A percentile compares a stretch with the other conserved stretches of the same genome.
Conservation (phyloP, 148 eudicot genomes). For the Drosera capensis region DNA sequence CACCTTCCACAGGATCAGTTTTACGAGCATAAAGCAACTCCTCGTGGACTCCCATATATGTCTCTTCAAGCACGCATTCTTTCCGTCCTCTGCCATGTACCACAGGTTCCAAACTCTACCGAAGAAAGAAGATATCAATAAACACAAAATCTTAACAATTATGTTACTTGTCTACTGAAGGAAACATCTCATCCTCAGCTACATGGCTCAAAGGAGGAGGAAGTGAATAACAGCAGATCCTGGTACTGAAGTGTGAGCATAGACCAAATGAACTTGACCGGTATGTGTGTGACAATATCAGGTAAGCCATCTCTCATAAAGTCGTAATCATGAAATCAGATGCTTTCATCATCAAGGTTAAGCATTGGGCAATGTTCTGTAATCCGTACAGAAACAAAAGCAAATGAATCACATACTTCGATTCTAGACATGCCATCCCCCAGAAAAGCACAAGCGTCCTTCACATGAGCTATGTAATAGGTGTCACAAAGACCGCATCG, state of each 20-base stretch:
- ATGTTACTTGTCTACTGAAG: background rate
- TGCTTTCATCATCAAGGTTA: too few species aligned
- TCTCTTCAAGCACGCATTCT: conserved; percentile 62
- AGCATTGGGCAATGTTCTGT: too few species aligned
- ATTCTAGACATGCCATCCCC: conserved; percentile 98
- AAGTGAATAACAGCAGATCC: too few species aligned
- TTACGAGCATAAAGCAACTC: conserved; percentile 82
- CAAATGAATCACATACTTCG: conserved; percentile 43
- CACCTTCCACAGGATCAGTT: conserved; percentile 68
- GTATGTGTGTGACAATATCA: too few species aligned
- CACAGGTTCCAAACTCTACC: conserved; percentile 52
- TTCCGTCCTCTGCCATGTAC: conserved; percentile 93
- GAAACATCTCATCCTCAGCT: too few species aligned
- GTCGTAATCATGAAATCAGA: too few species aligned
- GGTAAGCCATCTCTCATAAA: too few species aligned
- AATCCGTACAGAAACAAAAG: too few species aligned
- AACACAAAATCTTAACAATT: background rate
- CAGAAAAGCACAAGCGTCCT: conserved; percentile 87
- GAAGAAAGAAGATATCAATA: conserved; percentile 1
- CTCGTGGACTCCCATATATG: conserved; percentile 75
- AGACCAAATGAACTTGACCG: too few species aligned
- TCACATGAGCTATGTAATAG: conserved; percentile 90
- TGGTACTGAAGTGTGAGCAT: too few species aligned
- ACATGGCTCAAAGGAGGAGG: too few species aligned
- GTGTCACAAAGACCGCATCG: conserved; percentile 83